These are phyloP conservation scores for Mrakia frigida DNA, from an alignment of 768 basidiomycete genomes.

Conservation along the genomic window DNA sequence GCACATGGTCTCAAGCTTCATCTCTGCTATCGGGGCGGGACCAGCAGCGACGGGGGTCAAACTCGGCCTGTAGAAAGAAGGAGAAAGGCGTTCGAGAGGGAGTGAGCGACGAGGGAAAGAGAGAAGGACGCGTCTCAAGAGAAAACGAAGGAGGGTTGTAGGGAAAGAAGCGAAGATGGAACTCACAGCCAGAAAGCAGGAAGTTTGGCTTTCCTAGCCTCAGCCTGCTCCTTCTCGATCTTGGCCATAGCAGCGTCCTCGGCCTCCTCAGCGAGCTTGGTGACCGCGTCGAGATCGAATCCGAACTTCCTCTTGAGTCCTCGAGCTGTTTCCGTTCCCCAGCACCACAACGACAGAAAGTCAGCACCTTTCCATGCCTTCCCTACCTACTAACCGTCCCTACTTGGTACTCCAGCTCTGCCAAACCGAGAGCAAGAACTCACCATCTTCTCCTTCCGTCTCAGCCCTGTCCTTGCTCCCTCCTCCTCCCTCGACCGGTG, in stretches of 20 bases:
- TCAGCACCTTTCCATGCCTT: no score
- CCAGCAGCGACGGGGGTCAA: slow-evolving; percentile 72
- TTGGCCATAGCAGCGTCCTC: slow-evolving; percentile 78
- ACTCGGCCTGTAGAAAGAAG: slow-evolving; percentile 29
- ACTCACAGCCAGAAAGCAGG: slow-evolving; percentile 88
- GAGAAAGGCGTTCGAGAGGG: background rate
- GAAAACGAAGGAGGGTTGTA: background rate
- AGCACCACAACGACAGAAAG: no score
- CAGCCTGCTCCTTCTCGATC: slow-evolving; percentile 74
- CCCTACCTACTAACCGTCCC: no score
- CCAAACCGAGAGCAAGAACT: background rate
- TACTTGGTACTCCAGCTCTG: background rate
- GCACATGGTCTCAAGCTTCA: slow-evolving; percentile 85
- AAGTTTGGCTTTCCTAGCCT: slow-evolving; percentile 76
- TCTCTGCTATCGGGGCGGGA: slow-evolving; percentile 57
- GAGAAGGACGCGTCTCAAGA: background rate
- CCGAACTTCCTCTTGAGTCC: slow-evolving; percentile 79
- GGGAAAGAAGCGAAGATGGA: background rate
- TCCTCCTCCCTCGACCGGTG: background rate
- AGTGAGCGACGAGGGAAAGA: background rate
- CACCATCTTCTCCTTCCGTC: slow-evolving; percentile 3
- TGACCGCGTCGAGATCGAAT: slow-evolving; percentile 75
- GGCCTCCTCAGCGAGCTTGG: slow-evolving; percentile 67
- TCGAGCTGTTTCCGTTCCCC: slow-evolving; percentile 48
- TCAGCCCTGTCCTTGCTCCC: background rate